Base-by-base conservation (phyloP, 1,139 yeast genomes). In the Pichia sp. region DNA sequence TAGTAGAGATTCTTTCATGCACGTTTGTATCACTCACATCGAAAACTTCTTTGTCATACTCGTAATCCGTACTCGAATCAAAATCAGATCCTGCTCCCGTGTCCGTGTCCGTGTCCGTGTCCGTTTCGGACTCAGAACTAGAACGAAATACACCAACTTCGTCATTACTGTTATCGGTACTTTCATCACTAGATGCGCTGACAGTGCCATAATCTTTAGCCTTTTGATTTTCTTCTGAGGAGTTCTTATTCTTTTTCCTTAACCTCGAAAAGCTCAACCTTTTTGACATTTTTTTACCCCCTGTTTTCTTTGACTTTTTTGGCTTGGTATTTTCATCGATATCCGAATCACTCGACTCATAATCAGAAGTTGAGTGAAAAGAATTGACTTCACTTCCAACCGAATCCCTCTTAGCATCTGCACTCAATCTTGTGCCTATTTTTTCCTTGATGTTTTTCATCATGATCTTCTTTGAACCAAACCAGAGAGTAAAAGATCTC, bases 401-500 rank as follows among this genome's bases (percentile, higher is more conserved):
- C 31, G 23, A 46, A 11, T 45, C 19, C 16, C 31, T 29, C 6
- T 23, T 30, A 8, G 23, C 13, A 11, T 31, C 31, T 8, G 43
- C n/a, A 7, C 43, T 51, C 6, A 51, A 40, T 10, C 47, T 41
- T 19, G 44, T 19, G 11, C 55, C 52, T 41, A 34, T 52, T 31
- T 56, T 56, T 23, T 59, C 55, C 48, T 54, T 60, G n/a, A 49
- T 53, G 52, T 55, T 65, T 56, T 51, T 62, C 55, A 51, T 59
- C 66, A 77, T 70, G 4, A 76, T 71, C 53, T 86, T 70, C 62
- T 84, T 87, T 8, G 76, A 76, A 0, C 95, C 95, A 68, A 87
- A 81, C 96, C 96, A 90, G 4, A 92, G 63, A 0, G 93, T 89
- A 65, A 92, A 90, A 60, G 95, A 83, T 51, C 96, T 74, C 44